Evolutionary conservation across 352 stramenopile species (phyloP).

Genomic region (Phytophthora rubi): DNA sequence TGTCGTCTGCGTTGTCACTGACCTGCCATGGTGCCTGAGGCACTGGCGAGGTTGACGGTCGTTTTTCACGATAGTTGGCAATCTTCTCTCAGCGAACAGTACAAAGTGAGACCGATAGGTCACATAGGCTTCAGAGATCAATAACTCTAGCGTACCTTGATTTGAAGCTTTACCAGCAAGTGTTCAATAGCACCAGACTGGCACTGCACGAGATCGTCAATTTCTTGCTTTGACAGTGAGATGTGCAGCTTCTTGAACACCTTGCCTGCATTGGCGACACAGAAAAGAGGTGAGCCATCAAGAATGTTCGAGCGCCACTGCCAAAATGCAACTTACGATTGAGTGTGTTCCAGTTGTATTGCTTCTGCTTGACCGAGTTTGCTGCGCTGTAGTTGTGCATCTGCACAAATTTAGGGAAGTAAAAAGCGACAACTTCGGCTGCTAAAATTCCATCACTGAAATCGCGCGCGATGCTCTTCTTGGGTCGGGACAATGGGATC

Average conservation of each 20-base stretch:
- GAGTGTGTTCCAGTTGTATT: conserved; percentile 97
- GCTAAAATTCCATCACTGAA: conserved; percentile 94
- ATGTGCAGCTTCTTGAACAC: conserved; percentile 88
- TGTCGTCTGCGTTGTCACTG: conserved; percentile 46
- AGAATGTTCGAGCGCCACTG: background rate
- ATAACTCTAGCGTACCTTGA: conserved; percentile 68
- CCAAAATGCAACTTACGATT: conserved; percentile 63
- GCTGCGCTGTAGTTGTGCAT: conserved; percentile 97
- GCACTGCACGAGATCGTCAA: conserved; percentile 93
- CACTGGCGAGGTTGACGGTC: conserved; percentile 37
- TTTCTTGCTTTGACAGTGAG: conserved; percentile 86
- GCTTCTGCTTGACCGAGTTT: conserved; percentile 93
- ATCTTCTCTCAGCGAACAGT: conserved; percentile 51
- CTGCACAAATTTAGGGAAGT: conserved; percentile 96
- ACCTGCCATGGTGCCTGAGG: conserved; percentile 24
- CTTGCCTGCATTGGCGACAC: conserved; percentile 54
- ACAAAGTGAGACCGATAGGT: conserved; percentile 8
- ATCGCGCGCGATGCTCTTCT: conserved; percentile 95
- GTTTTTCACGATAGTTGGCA: conserved; percentile 76
- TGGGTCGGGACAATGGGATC: conserved; percentile 93
- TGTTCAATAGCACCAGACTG: conserved; percentile 90
- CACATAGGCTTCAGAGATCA: background rate
- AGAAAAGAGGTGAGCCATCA: background rate
- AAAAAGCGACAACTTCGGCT: conserved; percentile 93
- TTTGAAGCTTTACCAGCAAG: conserved; percentile 90